Base-by-base conservation (phyloP, 768 basidiomycete species). In the Mycena vulgaris region DNA sequence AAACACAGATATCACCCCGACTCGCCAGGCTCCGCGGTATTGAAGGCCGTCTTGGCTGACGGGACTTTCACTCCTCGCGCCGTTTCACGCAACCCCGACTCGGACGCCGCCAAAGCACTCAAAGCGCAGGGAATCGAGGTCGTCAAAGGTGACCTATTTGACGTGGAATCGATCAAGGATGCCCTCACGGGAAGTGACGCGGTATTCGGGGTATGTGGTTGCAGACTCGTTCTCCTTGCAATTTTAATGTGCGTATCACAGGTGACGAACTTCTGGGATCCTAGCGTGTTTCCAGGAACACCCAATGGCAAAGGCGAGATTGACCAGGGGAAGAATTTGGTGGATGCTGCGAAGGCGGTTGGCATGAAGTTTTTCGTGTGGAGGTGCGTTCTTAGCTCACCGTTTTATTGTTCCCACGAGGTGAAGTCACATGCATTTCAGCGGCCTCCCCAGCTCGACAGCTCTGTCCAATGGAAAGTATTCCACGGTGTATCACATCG, bases 311-410 rank as follows among this genome's bases (percentile, higher is more conserved):
- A 64, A 45, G 75, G 68, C 23, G 80, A 81, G 45, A 59, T 73
- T 21, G 21, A 66, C 6, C 55, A 78, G 42, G 80, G 80, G 16
- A 78, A 75, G 74, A 81, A 81, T 39, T 35, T 80, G 40, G 73
- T 79, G 13, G 78, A 80, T 35, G 79, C 78, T 2, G 73, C 75
- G 21, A 69, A 72, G 51, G 74, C 57, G 40, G 68, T 39, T 7
- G 61, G 66, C 3, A 57, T 80, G 47, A 78, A 80, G 64, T 78
- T 77, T 66, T 77, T 80, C n/a, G 40, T 79, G 60, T 80, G 73
- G 73, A 80, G 80, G 78, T 79, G 63, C 6, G 14, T 49, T 21
- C 37, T 25, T 14, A 30, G 19, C n/a, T 27, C 3, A 47, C n/a
- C 52, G 8, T 33, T 9, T 7, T 58, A 13, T 39, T n/a, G 13